These are phyloP conservation scores for Agaricus subrufescens DNA, from an alignment of 768 basidiomycete species.

Conservation along the genomic window DNA sequence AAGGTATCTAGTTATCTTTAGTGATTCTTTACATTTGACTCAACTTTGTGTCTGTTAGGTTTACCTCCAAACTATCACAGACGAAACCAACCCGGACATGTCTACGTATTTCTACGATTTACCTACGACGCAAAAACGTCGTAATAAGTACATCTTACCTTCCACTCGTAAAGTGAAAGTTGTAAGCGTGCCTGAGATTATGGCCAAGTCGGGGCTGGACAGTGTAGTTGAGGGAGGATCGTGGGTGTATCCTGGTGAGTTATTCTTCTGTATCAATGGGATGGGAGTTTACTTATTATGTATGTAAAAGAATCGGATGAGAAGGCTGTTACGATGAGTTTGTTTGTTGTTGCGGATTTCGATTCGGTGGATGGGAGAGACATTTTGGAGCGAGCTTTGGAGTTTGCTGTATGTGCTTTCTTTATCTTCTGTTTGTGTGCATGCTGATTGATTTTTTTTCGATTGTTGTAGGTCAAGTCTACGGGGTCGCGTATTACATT, in stretches of 20 bases:
- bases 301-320: conserved; percentile 17
- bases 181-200: conserved; percentile 51
- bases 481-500: conserved; percentile 63
- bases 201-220: conserved; percentile 39
- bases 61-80: conserved; percentile 51
- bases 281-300: neutral
- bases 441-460: too few relatives aligned
- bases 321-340: conserved; percentile 36
- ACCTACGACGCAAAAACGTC: conserved; percentile 58
- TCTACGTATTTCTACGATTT: conserved; percentile 88
- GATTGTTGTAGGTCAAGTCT: conserved; percentile 40
- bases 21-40: neutral
- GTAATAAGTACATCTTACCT: conserved; percentile 77
- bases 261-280: neutral
- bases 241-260: conserved; percentile 65
- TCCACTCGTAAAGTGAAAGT: conserved; percentile 44
- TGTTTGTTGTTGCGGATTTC: conserved; percentile 75
- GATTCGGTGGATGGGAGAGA: conserved; percentile 54
- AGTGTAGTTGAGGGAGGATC: conserved; percentile 27
- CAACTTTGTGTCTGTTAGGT: conserved; percentile 34
- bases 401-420: conserved; percentile 52
- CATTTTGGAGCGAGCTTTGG: conserved; percentile 63
- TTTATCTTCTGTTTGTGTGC: too few relatives aligned
- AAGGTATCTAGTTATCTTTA: conserved; percentile 38
- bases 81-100: conserved; percentile 44